Base-by-base conservation (phyloP, 345 rosid genomes). In the Hibiscus syriacus region DNA sequence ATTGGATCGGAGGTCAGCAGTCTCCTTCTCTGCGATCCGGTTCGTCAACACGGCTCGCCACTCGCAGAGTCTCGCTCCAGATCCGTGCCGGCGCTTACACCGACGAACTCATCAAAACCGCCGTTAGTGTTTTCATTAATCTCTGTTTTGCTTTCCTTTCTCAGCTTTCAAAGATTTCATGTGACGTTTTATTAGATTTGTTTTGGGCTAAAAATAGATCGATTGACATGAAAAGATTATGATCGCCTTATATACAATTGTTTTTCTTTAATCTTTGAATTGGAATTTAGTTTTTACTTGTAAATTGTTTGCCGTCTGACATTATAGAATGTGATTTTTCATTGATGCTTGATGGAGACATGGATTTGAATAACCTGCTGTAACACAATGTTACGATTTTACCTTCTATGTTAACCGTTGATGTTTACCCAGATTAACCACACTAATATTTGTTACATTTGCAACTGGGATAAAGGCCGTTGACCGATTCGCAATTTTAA, bases 81-180 rank as follows among this genome's bases (percentile, higher is more conserved):
- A 85, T 91, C 86, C 92, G 97, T 70, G 92, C 96, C 67, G 60
- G 73, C 25, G 61, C 91, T 70, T 91, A 85, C 82, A 70, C 90
- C 68, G 96, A 91, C 57, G 99, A 94, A 79, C 99, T 94, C 80
- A 80, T 94, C 68, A 63, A 87, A 71, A 94, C 97, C 71, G 94
- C 98, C 56, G 98, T 93, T 67, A 83, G 91, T 85, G 62, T 53
- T 70, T 60, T 29, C 19, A 55, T 59, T 19, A 22, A 39, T 52
- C 0, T 54, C 66, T 3, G 48, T 9, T 22, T 49, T 17, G 10
- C 7, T 22, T 54, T 29, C 17, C 17, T 11, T 39, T 5, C 11
- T 10, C 8, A 1, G 1, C 39, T 61, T 1, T 0, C n/a, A 14
- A n/a, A 41, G 38, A 25, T 36, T 49, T 64, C 49, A 0, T 17